These are phyloP conservation scores for Platanthera guangdongensis DNA, from an alignment of 106 monocot species.

Conservation along the genomic window DNA sequence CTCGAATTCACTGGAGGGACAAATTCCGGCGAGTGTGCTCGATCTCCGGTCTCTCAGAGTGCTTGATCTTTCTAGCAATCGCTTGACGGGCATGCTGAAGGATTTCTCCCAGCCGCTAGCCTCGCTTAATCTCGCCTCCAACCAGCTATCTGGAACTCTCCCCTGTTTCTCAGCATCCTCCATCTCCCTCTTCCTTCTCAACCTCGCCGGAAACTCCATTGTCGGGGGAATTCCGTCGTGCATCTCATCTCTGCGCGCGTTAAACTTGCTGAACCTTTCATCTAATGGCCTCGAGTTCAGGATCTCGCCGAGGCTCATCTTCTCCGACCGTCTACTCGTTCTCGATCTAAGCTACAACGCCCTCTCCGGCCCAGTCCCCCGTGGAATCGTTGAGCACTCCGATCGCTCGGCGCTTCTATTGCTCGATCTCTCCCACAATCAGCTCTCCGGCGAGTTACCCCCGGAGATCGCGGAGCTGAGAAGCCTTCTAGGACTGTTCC, in stretches of 20 bases:
- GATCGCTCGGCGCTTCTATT: slow-evolving; percentile 51
- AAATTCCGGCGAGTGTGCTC: slow-evolving; percentile 27
- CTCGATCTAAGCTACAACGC: slow-evolving; percentile 76
- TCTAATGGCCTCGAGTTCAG: slow-evolving; percentile 50
- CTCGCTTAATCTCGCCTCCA: slow-evolving; percentile 32
- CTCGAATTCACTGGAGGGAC: slow-evolving; percentile 22
- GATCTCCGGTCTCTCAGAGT: slow-evolving; percentile 20
- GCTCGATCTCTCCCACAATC: slow-evolving; percentile 62
- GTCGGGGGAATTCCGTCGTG: slow-evolving; percentile 85
- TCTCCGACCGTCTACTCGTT: slow-evolving; percentile 52
- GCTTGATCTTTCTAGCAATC: slow-evolving; percentile 43
- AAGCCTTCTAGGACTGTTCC: slow-evolving; percentile 53
- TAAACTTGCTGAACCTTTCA: slow-evolving; percentile 72
- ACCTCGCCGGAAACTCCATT: slow-evolving; percentile 56
- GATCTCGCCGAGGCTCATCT: slow-evolving; percentile 71
- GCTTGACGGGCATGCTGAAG: slow-evolving; percentile 17
- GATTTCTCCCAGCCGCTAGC: slow-evolving; percentile 35
- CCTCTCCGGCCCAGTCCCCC: slow-evolving; percentile 61
- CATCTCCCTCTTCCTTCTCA: slow-evolving; percentile 35
- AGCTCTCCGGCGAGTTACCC: slow-evolving; percentile 56
- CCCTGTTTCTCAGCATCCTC: slow-evolving; percentile 48
- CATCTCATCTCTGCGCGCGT: slow-evolving; percentile 39
- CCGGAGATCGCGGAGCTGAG: slow-evolving; percentile 46
- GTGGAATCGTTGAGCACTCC: slow-evolving; percentile 33
- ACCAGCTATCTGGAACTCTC: slow-evolving; percentile 51